phyloP scores from a whole-genome alignment of 352 stramenopile species.

The Thraustotheca clavata region DNA sequence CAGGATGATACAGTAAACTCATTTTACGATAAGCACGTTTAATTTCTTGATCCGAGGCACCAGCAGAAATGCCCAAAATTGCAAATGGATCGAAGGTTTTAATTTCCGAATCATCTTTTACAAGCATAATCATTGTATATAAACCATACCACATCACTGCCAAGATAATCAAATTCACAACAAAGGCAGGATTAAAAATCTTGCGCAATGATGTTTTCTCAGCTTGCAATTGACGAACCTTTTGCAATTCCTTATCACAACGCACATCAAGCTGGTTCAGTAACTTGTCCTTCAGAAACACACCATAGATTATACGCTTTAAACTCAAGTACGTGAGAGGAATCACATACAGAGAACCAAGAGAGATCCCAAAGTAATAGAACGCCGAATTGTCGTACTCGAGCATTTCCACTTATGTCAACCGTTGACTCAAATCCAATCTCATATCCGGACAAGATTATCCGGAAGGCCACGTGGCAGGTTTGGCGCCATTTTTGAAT shows the following conservation, averaged over 20 bases:
- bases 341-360: constrained; percentile 94
- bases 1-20: constrained; percentile 89
- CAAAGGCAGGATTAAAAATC: constrained; percentile 70
- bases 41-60: constrained; percentile 90
- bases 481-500: too few species aligned
- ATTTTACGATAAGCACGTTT: constrained; percentile 93
- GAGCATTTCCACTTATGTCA: constrained; percentile 58
- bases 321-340: constrained; percentile 90
- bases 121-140: constrained; percentile 82
- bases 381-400: constrained; percentile 99
- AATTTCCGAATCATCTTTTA: constrained; percentile 95
- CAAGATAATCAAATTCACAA: constrained; percentile 68
- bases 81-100: constrained; percentile 97
- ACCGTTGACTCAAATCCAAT: not conserved
- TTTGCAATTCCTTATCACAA: constrained; percentile 74
- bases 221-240: constrained; percentile 77
- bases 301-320: constrained; percentile 75
- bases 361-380: constrained; percentile 98
- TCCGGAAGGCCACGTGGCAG: not conserved
- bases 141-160: constrained; percentile 74
- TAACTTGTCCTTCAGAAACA: constrained; percentile 82
- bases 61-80: constrained; percentile 92
- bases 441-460: not conserved
- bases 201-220: constrained; percentile 81
- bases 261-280: constrained; percentile 79